Evolutionary conservation across 805 yeast genomes (phyloP), one percentile per base, ranked within the genome.

Genomic region (Starmerella lactis-condensi): DNA sequence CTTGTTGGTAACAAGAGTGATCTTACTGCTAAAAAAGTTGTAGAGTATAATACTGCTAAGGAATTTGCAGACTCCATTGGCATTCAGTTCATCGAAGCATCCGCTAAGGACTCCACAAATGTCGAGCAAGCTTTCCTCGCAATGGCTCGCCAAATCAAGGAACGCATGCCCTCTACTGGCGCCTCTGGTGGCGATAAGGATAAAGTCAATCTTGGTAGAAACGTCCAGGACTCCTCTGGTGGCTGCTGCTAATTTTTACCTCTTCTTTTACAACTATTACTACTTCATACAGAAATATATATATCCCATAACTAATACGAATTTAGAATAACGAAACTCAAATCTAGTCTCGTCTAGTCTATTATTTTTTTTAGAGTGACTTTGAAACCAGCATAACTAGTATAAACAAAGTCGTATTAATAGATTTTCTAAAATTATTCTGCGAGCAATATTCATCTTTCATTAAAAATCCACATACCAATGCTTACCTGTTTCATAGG

Each of bases 41-140:
- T 89, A 35, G 96, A 89, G 51, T 81, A 77, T 58, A 76, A 91
- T 38, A 83, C 78, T 32, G 96, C 96, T 23, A 82, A 85, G 63
- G 96, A 85, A 60, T 89, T 83, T 63, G 93, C 96, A 28, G 96
- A 89, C 55, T 76, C 92, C 25, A 66, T 81, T 53, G 85, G 79
- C 44, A 77, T 89, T 51, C 93, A 94, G 42, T 82, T 89, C 57
- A 67, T 89, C 57, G 98, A 89, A 61, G 89, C 98, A 8, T 76
- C 92, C 23, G 98, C 98, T 17, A 69, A 82, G 55, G 77, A 77
- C 49, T 76, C 94, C 22, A 81, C 94, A 36, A 89, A 89, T 53
- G 98, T 89, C 46, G 98, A 89, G 57, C 94, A 89, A 58, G 96
- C 96, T 9, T 89, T 89, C 62, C 72, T 79, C 65, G 82, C 94